These are phyloP conservation scores for Sapria himalayana DNA, from an alignment of 345 rosid genomes.

Conservation along the genomic window DNA sequence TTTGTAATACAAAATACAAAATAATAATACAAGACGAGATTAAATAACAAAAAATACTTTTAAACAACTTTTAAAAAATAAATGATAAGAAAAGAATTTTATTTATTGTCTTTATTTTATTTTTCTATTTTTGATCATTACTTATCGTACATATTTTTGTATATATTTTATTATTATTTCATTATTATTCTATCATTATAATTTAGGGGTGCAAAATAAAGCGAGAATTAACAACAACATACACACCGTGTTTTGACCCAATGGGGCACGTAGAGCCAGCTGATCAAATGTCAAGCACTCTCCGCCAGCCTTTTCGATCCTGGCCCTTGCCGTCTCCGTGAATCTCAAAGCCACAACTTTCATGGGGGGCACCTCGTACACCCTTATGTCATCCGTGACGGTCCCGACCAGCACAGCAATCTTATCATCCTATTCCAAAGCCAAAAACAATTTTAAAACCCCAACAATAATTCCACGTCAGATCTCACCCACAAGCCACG, in stretches of 20 bases:
- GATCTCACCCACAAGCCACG: too few species aligned
- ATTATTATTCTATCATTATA: too few species aligned
- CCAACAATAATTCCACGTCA: too few species aligned
- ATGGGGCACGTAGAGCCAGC: conserved; percentile 78
- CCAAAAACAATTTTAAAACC: not conserved
- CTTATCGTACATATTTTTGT: too few species aligned
- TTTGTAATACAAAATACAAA: too few species aligned
- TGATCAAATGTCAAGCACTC: conserved; percentile 86
- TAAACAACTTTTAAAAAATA: not conserved
- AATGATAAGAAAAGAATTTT: not conserved
- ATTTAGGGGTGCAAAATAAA: too few species aligned
- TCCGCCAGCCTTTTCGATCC: conserved; percentile 94
- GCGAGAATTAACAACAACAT: not conserved
- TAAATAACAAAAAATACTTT: not conserved
- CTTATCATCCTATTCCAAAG: conserved; percentile 31
- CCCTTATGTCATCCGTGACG: conserved; percentile 64
- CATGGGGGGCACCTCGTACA: conserved; percentile 57
- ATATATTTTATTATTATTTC: too few species aligned
- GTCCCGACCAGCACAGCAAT: conserved; percentile 73
- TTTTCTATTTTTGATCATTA: too few species aligned
- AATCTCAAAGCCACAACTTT: conserved; percentile 72
- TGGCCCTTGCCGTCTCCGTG: conserved; percentile 77
- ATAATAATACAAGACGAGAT: too few species aligned
- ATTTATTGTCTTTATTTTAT: not conserved
- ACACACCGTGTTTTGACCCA: conserved; percentile 86